Evolutionary conservation across 2,329 filamentous ascomycete species (phyloP).

Genomic region (Fusarium bulbicola): DNA sequence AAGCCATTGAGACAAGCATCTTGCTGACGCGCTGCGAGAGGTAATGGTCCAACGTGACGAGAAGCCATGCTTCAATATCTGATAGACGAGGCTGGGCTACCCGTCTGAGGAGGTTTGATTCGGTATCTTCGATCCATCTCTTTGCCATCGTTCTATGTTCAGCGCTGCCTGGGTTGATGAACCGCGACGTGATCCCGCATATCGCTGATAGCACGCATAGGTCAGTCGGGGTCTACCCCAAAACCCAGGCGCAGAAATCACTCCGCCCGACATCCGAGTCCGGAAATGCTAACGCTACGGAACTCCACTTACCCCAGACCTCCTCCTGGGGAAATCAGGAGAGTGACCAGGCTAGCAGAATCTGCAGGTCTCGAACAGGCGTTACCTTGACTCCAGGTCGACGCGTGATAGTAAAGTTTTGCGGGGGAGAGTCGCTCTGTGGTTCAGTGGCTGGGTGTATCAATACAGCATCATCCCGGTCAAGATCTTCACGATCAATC

Average conservation of each 20-base stretch:
- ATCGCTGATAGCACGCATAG: conserved; percentile 3
- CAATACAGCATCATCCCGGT: background rate
- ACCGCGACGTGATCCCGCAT: conserved; percentile 10
- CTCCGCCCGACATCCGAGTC: conserved; percentile 22
- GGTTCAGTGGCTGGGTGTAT: background rate
- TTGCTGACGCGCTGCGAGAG: conserved; percentile 34
- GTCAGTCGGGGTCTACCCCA: background rate
- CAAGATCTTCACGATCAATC: background rate
- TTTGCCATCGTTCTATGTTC: background rate
- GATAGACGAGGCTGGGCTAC: conserved; percentile 25
- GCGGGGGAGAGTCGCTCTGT: background rate
- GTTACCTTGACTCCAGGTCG: background rate
- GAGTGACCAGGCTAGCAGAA: background rate
- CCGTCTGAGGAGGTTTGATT: conserved; percentile 19
- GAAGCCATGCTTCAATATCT: conserved; percentile 35
- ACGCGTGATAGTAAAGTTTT: background rate
- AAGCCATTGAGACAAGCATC: conserved; percentile 31
- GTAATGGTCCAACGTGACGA: conserved; percentile 32
- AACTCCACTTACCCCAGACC: conserved; percentile 11
- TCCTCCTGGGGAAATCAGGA: conserved; percentile 10
- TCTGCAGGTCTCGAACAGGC: background rate
- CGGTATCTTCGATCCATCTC: conserved; percentile 28
- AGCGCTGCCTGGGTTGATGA: background rate
- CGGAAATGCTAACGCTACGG: background rate
- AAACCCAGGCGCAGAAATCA: background rate